phyloP scores from a whole-genome alignment of 139 green algal species.

The Deuterostichococcus epilithicus region DNA sequence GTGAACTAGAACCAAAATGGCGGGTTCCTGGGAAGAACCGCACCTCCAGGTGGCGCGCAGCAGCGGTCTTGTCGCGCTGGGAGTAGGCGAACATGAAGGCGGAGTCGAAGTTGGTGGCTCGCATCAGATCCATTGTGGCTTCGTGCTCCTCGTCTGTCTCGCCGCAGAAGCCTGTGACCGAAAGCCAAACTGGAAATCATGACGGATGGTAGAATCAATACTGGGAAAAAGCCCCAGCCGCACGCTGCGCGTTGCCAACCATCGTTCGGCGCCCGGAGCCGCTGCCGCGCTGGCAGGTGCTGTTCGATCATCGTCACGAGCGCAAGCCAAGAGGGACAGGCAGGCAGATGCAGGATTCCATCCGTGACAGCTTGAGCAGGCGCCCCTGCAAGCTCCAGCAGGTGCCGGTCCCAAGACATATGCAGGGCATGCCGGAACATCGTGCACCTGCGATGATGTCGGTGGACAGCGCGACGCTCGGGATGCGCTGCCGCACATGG shows the following conservation, averaged over 20 bases:
- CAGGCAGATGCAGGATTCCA: too few relatives aligned
- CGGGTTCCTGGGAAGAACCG: constrained; percentile 22
- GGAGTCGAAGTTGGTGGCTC: constrained; percentile 57
- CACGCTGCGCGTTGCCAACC: too few relatives aligned
- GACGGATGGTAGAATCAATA: too few relatives aligned
- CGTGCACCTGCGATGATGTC: constrained; percentile 75
- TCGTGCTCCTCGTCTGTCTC: constrained; percentile 84
- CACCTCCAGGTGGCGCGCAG: constrained; percentile 65
- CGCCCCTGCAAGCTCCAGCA: neutral
- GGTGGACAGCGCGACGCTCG: constrained; percentile 69
- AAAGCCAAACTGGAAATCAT: too few relatives aligned
- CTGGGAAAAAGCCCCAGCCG: too few relatives aligned
- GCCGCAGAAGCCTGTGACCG: constrained; percentile 74
- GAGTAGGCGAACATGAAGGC: constrained; percentile 90
- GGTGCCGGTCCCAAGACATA: neutral
- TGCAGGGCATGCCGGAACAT: neutral
- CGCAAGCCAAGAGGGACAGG: too few relatives aligned
- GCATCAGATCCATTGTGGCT: constrained; percentile 74
- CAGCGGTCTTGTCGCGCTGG: constrained; percentile 71
- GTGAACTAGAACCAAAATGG: neutral
- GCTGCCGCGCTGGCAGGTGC: too few relatives aligned
- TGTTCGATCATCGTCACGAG: too few relatives aligned
- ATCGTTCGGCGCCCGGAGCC: too few relatives aligned
- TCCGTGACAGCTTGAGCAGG: too few relatives aligned
- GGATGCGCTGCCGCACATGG: constrained; percentile 46